Base-by-base conservation (phyloP, 768 basidiomycete genomes). In the Mycena leptocephala region DNA sequence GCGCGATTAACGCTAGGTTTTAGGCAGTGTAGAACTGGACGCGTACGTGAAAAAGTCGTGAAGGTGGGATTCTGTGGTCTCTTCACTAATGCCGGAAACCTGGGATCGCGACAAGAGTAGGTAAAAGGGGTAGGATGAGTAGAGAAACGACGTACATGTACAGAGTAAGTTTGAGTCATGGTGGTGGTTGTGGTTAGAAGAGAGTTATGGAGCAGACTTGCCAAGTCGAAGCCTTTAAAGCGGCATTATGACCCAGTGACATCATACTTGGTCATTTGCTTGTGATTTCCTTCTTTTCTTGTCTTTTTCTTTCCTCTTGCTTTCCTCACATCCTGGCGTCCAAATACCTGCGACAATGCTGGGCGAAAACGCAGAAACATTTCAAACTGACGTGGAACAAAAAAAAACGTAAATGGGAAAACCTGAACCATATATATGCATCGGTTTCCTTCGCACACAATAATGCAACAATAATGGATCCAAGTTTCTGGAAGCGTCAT, bases 1-100 rank as follows among this genome's bases (percentile, higher is more conserved):
- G 63, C 64, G 66, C 10, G 58, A 78, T 79, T 68, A 70, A 66
- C 32, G 58, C 69, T 78, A 37, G 76, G 20, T 64, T 64, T 43
- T 74, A 58, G 46, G 28, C 8, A 26, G n/a, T 6, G 32, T 28
- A 70, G 6, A 74, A 22, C 74, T 71, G n/a, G 46, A 70, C 65
- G 69, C 92, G 56, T 87, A 95, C 95, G 92, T 90, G 88, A 97
- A 96, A 86, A 95, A 96, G 76, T 97, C 93, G 78, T 91, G 86
- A 69, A 99, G 89, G 73, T 95, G 91, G 24, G 87, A 82, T 81
- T 95, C 86, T 28, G 91, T 92, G 16, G 95, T 97, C 48, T 86
- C 84, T 2, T 93, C 83, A 7, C 94, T 85, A 81, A 98, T 91
- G 62, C 90, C 90, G 24, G 94, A 89, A 64, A 98, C 96, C 95